These are phyloP conservation scores for Hypoxylon sp. DNA, from an alignment of 2,329 filamentous ascomycete species.

Conservation along the genomic window DNA sequence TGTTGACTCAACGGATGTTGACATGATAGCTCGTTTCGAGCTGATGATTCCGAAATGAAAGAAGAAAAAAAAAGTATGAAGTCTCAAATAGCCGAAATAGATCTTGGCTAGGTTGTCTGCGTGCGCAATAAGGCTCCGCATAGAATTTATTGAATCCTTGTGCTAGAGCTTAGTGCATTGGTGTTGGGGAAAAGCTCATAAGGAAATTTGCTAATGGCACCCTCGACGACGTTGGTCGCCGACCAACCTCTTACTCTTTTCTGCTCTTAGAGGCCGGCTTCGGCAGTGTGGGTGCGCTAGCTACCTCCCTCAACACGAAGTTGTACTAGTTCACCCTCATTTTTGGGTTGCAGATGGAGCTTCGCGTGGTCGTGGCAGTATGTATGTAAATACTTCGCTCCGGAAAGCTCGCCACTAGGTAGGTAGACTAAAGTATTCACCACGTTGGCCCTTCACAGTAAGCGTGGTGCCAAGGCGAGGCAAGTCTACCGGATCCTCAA, in stretches of 20 bases:
- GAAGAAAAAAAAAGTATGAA: slow-evolving; percentile 23
- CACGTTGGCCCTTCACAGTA: slow-evolving; percentile 38
- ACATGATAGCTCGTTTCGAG: slow-evolving; percentile 29
- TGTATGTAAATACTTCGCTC: slow-evolving; percentile 22
- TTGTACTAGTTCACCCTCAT: slow-evolving; percentile 28
- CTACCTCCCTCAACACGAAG: slow-evolving; percentile 30
- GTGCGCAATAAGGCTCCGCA: slow-evolving; percentile 40
- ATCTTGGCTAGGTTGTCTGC: slow-evolving; percentile 35
- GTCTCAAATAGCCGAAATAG: slow-evolving; percentile 43
- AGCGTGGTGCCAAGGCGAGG: slow-evolving; percentile 49
- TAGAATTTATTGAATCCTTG: slow-evolving; percentile 43
- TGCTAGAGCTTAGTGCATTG: slow-evolving; percentile 35
- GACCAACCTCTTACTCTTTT: slow-evolving; percentile 40
- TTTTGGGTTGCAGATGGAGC: slow-evolving; percentile 20
- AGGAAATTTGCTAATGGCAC: slow-evolving; percentile 46
- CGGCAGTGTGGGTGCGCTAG: slow-evolving; percentile 39
- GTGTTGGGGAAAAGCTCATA: slow-evolving; percentile 29
- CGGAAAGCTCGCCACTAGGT: slow-evolving; percentile 14
- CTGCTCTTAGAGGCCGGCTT: slow-evolving; percentile 36
- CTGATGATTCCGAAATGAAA: slow-evolving; percentile 36
- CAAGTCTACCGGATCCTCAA: slow-evolving; percentile 40
- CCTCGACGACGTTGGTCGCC: slow-evolving; percentile 44
- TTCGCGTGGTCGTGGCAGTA: slow-evolving; percentile 16
- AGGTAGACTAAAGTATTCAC: slow-evolving; percentile 9
- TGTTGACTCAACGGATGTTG: slow-evolving; percentile 3